These are phyloP conservation scores for Acanthamoeba healyi DNA, from an alignment of 208 protist genomes.

Conservation along the genomic window DNA sequence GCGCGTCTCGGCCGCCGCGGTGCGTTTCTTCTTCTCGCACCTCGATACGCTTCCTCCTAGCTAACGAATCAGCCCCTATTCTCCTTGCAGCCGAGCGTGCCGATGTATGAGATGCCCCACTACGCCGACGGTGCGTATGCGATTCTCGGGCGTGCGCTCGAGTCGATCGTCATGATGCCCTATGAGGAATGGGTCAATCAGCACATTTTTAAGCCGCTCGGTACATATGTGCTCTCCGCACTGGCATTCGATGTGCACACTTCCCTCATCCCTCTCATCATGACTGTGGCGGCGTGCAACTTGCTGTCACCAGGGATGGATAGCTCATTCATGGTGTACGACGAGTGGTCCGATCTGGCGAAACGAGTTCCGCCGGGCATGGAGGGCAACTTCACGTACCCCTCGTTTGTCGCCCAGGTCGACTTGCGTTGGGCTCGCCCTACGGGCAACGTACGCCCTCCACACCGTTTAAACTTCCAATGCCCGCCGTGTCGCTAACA, in stretches of 20 bases:
- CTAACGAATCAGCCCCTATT: neutral
- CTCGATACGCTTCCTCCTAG: neutral
- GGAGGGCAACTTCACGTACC: neutral
- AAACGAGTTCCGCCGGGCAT: slow-evolving; percentile 30
- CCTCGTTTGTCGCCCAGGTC: slow-evolving; percentile 7
- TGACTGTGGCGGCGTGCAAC: neutral
- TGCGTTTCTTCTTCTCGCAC: neutral
- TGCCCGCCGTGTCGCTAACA: neutral
- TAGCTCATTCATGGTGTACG: neutral
- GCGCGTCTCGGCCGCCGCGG: neutral
- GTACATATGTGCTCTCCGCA: neutral
- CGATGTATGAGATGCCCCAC: neutral
- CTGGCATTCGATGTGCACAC: no score
- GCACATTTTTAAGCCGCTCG: slow-evolving; percentile 63
- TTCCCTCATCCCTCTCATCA: no score
- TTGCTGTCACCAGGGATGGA: neutral
- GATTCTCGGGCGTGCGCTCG: slow-evolving; percentile 15
- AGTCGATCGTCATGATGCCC: neutral
- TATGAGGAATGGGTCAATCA: slow-evolving; percentile 37
- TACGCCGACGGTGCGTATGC: slow-evolving; percentile 61
- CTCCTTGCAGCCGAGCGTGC: neutral
- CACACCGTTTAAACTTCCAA: neutral
- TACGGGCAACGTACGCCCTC: slow-evolving; percentile 3
- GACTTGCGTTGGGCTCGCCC: slow-evolving; percentile 49
- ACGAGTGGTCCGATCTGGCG: slow-evolving; percentile 1